These are phyloP conservation scores for Pseudisothecium myosuroides DNA, from an alignment of 225 moss, liverwort and hornwort species.

Conservation along the genomic window DNA sequence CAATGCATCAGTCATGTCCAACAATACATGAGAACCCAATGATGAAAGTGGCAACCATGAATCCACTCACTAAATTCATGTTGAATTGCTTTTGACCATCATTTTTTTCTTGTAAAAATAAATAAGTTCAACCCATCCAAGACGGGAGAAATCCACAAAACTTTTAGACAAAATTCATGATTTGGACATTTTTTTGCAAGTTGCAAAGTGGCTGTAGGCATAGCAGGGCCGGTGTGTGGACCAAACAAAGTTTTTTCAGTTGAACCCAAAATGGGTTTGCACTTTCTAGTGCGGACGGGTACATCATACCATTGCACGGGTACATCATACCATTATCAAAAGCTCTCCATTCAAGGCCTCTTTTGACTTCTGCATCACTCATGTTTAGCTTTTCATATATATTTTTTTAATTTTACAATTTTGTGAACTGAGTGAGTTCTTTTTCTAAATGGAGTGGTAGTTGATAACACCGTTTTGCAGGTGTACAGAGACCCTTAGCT, in stretches of 20 bases:
- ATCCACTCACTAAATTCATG: neutral
- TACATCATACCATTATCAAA: neutral
- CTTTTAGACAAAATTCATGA: neutral
- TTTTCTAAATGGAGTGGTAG: no score
- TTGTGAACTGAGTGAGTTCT: no score
- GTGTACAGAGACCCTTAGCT: no score
- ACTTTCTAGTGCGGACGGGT: neutral
- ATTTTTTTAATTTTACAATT: neutral
- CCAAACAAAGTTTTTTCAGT: no score
- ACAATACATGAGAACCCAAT: neutral
- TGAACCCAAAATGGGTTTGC: neutral
- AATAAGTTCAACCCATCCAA: neutral
- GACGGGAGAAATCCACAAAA: neutral
- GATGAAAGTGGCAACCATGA: neutral
- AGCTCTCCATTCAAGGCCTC: neutral
- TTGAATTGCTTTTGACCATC: no score
- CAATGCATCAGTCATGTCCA: neutral
- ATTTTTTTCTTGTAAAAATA: neutral
- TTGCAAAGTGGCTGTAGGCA: neutral
- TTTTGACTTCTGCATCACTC: neutral
- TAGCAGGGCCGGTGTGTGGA: no score
- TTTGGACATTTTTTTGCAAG: neutral
- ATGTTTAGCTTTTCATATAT: neutral
- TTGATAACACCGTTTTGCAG: no score
- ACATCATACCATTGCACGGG: neutral